A percentile compares a stretch with the other conserved stretches of the same genome.
Conservation (phyloP, 805 yeast species). For the Wickerhamomyces kurtzmanii region DNA sequence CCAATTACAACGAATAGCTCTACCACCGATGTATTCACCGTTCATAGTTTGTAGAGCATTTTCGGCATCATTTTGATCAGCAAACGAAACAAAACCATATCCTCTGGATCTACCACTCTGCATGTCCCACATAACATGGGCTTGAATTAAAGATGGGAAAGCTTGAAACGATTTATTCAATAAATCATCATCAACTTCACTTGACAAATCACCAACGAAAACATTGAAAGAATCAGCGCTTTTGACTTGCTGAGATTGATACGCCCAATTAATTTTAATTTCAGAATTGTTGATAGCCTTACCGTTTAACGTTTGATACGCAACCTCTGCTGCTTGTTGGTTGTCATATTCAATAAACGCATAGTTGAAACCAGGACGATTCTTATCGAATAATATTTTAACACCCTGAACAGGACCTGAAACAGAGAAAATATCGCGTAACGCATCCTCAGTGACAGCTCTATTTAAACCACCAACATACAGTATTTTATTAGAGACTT, state of each 20-base stretch:
- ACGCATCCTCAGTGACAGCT: slow-evolving; percentile 50
- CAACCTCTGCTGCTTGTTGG: slow-evolving; percentile 49
- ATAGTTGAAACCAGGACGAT: slow-evolving; percentile 63
- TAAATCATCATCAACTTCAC: slow-evolving; percentile 74
- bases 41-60: slow-evolving; percentile 63
- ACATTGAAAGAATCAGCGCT: slow-evolving; percentile 51
- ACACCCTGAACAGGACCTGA: slow-evolving; percentile 55
- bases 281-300: slow-evolving; percentile 41
- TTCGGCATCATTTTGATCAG: slow-evolving; percentile 60
- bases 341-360: slow-evolving; percentile 72
- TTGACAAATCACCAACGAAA: slow-evolving; percentile 79
- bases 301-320: slow-evolving; percentile 53
- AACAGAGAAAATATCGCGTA: slow-evolving; percentile 52
- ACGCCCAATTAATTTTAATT: slow-evolving; percentile 74
- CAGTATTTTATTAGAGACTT: slow-evolving; percentile 58
- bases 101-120: slow-evolving; percentile 88
- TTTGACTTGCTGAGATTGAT: slow-evolving; percentile 63
- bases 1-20: slow-evolving; percentile 82
- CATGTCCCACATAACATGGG: slow-evolving; percentile 97
- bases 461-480: slow-evolving; percentile 72
- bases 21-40: slow-evolving; percentile 61
- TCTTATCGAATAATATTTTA: slow-evolving; percentile 70
- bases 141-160: slow-evolving; percentile 59
- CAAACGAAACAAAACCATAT: slow-evolving; percentile 81
- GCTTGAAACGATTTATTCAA: slow-evolving; percentile 46